Conservation (phyloP, 345 rosid species). For the Citrus inodora region DNA sequence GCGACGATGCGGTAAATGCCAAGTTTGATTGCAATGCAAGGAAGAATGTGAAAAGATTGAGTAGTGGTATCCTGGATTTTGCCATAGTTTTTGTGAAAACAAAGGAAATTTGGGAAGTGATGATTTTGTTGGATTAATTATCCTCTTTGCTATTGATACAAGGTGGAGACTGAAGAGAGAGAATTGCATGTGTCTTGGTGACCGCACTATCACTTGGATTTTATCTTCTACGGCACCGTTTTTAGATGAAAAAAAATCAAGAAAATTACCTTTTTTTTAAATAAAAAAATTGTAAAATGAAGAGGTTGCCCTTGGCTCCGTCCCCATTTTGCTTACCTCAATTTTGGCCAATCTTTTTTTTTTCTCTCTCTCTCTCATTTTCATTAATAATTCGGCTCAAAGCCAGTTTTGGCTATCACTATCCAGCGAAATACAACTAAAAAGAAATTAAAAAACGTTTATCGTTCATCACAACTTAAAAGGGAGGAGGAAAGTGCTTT, state of each 20-base stretch:
- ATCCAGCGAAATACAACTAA: background rate
- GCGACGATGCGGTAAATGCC: background rate
- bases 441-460: background rate
- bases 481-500: background rate
- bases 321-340: background rate
- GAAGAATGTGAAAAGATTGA: constrained; percentile 4
- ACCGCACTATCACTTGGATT: constrained; percentile 19
- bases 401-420: background rate
- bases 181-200: constrained; percentile 15
- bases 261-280: background rate
- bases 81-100: background rate
- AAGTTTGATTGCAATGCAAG: constrained; percentile 5
- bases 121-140: background rate
- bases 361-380: background rate
- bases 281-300: background rate
- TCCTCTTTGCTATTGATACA: background rate
- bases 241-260: background rate
- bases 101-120: background rate
- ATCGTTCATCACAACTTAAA: background rate
- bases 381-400: background rate
- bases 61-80: background rate
- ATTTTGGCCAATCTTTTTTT: background rate
- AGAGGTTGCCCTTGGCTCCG: background rate
- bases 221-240: constrained; percentile 21
- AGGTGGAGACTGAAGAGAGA: background rate